Conservation (phyloP, 805 yeast genomes). For the Candida taoyuanica region DNA sequence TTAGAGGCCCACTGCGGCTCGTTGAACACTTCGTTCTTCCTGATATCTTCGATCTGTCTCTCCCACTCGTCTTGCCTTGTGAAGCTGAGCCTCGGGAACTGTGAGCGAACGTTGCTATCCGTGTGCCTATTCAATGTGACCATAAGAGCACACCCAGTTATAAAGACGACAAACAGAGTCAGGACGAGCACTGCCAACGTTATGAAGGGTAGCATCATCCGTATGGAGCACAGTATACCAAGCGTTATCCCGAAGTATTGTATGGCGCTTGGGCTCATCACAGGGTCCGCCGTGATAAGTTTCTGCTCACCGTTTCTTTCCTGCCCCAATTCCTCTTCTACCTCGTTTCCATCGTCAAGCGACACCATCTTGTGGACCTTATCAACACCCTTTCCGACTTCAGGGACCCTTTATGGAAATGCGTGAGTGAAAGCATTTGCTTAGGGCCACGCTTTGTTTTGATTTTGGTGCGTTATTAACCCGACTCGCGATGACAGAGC, state of each 20-base stretch:
- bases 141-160: constrained; percentile 1
- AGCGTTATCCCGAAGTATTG: constrained; percentile 5
- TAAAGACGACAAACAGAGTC: background rate
- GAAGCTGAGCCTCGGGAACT: constrained; percentile 26
- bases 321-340: no score
- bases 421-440: background rate
- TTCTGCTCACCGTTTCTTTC: no score
- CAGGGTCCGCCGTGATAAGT: no score
- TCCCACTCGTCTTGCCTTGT: constrained; percentile 30
- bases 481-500: constrained; percentile 2
- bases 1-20: constrained; percentile 6
- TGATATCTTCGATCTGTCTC: constrained; percentile 17
- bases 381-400: no score
- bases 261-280: constrained; percentile 2
- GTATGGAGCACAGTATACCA: constrained; percentile 7
- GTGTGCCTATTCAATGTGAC: constrained; percentile 11
- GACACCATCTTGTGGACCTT: background rate
- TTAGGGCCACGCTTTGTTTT: constrained; percentile 3
- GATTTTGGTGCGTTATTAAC: constrained; percentile 3
- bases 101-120: constrained; percentile 1
- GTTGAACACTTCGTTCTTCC: constrained; percentile 9
- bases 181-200: background rate
- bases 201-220: constrained; percentile 9
- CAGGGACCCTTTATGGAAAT: background rate
- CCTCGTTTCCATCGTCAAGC: background rate